Evolutionary conservation across 495 filamentous ascomycete species (phyloP).

Genomic region (Diplogelasinospora grovesii): DNA sequence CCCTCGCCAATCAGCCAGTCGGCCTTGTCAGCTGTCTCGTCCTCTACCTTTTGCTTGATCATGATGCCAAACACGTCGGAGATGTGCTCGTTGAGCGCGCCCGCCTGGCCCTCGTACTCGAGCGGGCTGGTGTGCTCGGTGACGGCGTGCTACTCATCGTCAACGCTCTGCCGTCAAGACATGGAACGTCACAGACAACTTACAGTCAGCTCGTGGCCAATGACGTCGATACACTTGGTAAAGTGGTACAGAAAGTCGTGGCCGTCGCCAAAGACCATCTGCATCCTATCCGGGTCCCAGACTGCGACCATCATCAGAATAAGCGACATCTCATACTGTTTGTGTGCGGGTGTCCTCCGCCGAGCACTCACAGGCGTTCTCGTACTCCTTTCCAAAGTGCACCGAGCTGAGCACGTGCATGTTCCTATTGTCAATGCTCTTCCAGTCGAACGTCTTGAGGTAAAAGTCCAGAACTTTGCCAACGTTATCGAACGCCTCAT

Average conservation of each 20-base stretch:
- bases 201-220: conserved; percentile 44
- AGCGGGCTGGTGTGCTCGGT: conserved; percentile 38
- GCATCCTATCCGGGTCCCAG: conserved; percentile 22
- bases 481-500: conserved; percentile 36
- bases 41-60: conserved; percentile 42
- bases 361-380: too few species aligned
- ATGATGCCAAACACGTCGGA: conserved; percentile 49
- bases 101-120: conserved; percentile 37
- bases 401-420: conserved; percentile 36
- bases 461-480: conserved; percentile 39
- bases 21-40: conserved; percentile 36
- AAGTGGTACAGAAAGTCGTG: conserved; percentile 36
- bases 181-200: too few species aligned
- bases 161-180: too few species aligned
- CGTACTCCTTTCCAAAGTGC: conserved; percentile 34
- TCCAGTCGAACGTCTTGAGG: conserved; percentile 34
- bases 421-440: conserved; percentile 39
- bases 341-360: background rate
- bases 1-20: conserved; percentile 50
- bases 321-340: too few species aligned
- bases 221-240: conserved; percentile 40
- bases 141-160: conserved; percentile 42
- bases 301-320: too few species aligned
- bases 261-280: conserved; percentile 46
- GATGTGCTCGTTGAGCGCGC: conserved; percentile 47